Evolutionary conservation across 2,329 filamentous ascomycete genomes (phyloP).

Genomic region (Gaeumannomyces sp.): DNA sequence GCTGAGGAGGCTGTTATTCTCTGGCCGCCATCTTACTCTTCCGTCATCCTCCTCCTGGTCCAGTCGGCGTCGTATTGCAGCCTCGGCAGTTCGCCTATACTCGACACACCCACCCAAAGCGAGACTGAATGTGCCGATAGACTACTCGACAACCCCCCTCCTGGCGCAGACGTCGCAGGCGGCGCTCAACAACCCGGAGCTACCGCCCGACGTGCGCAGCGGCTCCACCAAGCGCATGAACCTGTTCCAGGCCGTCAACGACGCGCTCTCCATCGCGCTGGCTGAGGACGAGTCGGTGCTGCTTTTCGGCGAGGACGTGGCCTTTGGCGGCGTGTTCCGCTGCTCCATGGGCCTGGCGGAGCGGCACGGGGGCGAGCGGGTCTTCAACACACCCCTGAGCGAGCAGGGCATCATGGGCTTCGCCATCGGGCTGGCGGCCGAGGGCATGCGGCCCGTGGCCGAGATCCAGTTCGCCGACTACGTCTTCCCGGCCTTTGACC

Average conservation of each 20-base stretch:
- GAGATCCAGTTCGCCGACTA: slow-evolving; percentile 98
- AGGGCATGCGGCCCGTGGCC: slow-evolving; percentile 87
- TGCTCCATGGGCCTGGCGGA: slow-evolving; percentile 88
- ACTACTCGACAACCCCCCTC: slow-evolving; percentile 77
- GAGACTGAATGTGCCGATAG: slow-evolving; percentile 75
- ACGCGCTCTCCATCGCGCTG: slow-evolving; percentile 76
- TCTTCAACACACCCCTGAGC: slow-evolving; percentile 93
- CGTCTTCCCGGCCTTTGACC: slow-evolving; percentile 86
- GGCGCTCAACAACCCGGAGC: slow-evolving; percentile 64
- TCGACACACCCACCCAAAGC: slow-evolving; percentile 54
- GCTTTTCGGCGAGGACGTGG: slow-evolving; percentile 93
- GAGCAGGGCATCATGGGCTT: slow-evolving; percentile 96
- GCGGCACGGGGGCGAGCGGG: slow-evolving; percentile 78
- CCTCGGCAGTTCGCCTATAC: slow-evolving; percentile 26
- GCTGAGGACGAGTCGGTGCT: slow-evolving; percentile 79
- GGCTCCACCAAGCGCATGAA: slow-evolving; percentile 81
- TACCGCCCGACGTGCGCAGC: slow-evolving; percentile 58
- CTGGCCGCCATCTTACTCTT: not conserved
- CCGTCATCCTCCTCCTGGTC: not conserved
- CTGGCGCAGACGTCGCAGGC: slow-evolving; percentile 73
- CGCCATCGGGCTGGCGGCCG: slow-evolving; percentile 80
- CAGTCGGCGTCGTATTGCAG: not conserved
- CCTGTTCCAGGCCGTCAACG: slow-evolving; percentile 89
- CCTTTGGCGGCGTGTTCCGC: slow-evolving; percentile 93
- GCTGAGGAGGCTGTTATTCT: slow-evolving; percentile 3